A percentile compares a stretch with the other conserved stretches of the same genome.
Conservation (phyloP, 768 basidiomycete species). For the Suillus luteus region DNA sequence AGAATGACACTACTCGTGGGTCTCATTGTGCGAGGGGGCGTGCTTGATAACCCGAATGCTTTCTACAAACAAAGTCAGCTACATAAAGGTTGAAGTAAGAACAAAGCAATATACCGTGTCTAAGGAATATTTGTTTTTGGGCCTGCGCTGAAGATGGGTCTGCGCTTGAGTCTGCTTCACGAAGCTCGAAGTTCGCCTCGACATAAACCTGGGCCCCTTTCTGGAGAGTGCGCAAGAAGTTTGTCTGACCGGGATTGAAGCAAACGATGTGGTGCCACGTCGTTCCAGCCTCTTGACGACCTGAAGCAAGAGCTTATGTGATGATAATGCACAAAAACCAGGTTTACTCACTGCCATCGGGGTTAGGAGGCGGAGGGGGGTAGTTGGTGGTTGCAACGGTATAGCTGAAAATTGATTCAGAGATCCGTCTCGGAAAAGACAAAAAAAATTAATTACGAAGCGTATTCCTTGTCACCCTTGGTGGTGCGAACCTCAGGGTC, state of each 20-base stretch:
- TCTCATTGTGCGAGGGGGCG: conserved; percentile 26
- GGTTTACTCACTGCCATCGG: conserved; percentile 57
- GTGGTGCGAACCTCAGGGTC: conserved; percentile 72
- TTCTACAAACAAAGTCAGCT: conserved; percentile 42
- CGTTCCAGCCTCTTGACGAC: conserved; percentile 50
- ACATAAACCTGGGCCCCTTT: conserved; percentile 81
- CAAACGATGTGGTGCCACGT: conserved; percentile 81
- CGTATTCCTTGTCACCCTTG: conserved; percentile 76
- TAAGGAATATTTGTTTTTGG: conserved; percentile 81
- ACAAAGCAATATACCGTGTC: conserved; percentile 58
- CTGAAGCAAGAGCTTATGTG: conserved; percentile 36
- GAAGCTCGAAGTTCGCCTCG: conserved; percentile 76
- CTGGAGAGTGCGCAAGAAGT: conserved; percentile 61
- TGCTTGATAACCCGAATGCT: conserved; percentile 48
- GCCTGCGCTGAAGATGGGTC: conserved; percentile 68
- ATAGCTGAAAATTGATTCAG: conserved; percentile 50
- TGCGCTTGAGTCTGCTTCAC: conserved; percentile 66
- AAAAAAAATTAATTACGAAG: conserved; percentile 51
- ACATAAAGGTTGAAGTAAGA: not conserved
- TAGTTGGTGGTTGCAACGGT: conserved; percentile 73
- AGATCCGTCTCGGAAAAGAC: conserved; percentile 3
- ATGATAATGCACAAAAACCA: conserved; percentile 8
- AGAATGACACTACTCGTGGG: conserved; percentile 10
- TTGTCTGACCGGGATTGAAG: conserved; percentile 63
- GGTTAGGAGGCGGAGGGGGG: conserved; percentile 54